Conservation (phyloP, 73 alveolate species). For the Urostyla sp. region DNA sequence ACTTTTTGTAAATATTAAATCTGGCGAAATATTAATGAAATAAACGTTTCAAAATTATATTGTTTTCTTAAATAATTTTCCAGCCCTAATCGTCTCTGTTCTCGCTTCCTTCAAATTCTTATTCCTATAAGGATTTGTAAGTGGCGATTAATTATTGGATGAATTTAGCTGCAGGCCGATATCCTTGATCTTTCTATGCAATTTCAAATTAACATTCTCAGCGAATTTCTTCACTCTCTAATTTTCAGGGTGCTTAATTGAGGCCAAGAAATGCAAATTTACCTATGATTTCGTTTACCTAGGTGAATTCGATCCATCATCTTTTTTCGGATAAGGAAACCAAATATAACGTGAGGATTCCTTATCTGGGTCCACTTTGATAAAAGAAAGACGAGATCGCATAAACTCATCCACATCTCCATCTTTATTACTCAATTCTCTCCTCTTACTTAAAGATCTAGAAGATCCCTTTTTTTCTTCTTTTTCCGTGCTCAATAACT, state of each 20-base stretch:
- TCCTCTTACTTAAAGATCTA: not conserved
- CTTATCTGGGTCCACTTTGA: slow-evolving; percentile 28
- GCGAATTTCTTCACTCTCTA: slow-evolving; percentile 13
- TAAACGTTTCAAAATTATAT: too few relatives aligned
- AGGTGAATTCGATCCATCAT: not conserved
- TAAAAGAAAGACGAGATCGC: not conserved
- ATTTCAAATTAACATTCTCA: slow-evolving; percentile 8
- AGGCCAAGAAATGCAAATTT: slow-evolving; percentile 3
- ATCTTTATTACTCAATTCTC: not conserved
- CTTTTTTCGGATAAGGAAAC: not conserved
- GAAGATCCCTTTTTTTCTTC: slow-evolving; percentile 3
- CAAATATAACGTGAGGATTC: too few relatives aligned
- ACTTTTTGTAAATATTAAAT: too few relatives aligned
- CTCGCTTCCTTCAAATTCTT: too few relatives aligned
- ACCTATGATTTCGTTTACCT: not conserved
- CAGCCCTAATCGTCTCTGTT: too few relatives aligned
- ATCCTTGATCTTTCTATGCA: too few relatives aligned
- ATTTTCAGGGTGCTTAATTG: slow-evolving; percentile 16
- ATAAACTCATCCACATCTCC: not conserved
- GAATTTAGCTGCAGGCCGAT: too few relatives aligned
- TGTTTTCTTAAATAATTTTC: too few relatives aligned
- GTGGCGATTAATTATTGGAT: too few relatives aligned
- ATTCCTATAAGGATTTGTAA: too few relatives aligned
- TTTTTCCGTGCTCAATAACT: not conserved
- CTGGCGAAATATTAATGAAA: too few relatives aligned